Evolutionary conservation across 2,329 filamentous ascomycete species (phyloP), one percentile per base, ranked within the genome.

Genomic region (Claviceps purpurea): DNA sequence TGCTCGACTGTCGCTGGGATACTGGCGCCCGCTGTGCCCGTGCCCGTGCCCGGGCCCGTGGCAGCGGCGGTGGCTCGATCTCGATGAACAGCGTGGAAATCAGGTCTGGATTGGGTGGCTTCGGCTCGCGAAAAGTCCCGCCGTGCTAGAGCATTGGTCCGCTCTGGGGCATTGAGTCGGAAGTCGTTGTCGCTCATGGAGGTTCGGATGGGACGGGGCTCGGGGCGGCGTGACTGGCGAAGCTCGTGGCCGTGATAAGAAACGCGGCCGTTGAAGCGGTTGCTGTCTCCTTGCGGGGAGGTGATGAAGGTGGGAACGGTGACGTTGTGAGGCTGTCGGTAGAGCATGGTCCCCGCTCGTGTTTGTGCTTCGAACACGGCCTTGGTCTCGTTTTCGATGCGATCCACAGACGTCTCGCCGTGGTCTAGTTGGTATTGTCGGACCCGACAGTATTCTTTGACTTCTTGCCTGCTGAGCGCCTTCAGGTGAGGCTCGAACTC

Each of bases 391-490:
- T 83, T 82, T 1, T 64, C 62, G 4, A 64, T 59, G 18, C 72
- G 70, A 2, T 80, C 70, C 0, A 72, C 71, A 0, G 70, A 61
- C 0, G 60, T 62, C 62, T 83, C 80, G 24, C 73, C 75, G 5
- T 67, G 65, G 47, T 82, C 78, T 0, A 81, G 64, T 56, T 83
- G 78, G 46, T 66, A 71, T 59, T 82, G 78, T 4, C 80, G 76
- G 41, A 84, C 72, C 18, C 79, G 77, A 49, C 76, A 77, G 56
- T 82, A 84, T 58, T 84, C 79, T 61, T 83, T 83, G 48, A 84
- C 70, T 56, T 84, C 79, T 1, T 71, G 68, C 10, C 79, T 67
- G 4, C 64, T 72, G 1, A 83, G 64, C 1, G 65, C 58, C n/a
- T 68, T 62, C 0, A 84, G 67, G 48, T 82, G 78, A 1, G 71